phyloP scores from a whole-genome alignment of 2,329 filamentous ascomycete genomes.

The Colletotrichum nymphaeae region DNA sequence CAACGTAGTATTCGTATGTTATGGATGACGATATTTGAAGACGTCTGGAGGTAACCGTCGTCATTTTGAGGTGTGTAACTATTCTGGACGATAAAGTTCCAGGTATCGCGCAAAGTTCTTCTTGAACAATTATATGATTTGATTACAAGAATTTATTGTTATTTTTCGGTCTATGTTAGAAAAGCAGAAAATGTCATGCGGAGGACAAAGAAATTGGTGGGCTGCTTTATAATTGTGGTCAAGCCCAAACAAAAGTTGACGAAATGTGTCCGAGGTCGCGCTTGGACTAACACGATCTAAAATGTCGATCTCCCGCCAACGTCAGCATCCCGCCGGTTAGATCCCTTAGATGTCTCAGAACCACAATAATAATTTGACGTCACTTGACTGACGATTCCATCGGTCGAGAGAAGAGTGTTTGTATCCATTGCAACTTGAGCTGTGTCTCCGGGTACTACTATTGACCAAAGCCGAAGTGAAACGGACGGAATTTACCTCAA shows the following conservation, averaged over 20 bases:
- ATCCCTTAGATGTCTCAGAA: neutral
- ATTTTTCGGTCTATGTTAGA: neutral
- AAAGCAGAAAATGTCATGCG: too few relatives aligned
- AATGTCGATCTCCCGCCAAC: neutral
- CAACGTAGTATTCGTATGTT: constrained; percentile 45
- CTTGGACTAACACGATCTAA: neutral
- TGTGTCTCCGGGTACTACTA: neutral
- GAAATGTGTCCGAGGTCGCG: constrained; percentile 28
- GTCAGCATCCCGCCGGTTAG: neutral
- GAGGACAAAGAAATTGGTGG: neutral
- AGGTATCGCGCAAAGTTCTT: too few relatives aligned
- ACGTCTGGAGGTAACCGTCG: constrained; percentile 4
- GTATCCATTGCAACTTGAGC: neutral
- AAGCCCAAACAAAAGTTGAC: constrained; percentile 24
- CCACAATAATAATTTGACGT: too few relatives aligned
- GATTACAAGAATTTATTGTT: neutral
- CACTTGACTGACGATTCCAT: too few relatives aligned
- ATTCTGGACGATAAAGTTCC: too few relatives aligned
- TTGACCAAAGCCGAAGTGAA: neutral
- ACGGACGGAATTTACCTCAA: neutral
- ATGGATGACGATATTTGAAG: constrained; percentile 12
- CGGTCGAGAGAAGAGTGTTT: too few relatives aligned
- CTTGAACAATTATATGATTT: too few relatives aligned
- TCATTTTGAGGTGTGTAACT: neutral
- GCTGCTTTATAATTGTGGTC: neutral